phyloP scores from a whole-genome alignment of 2,329 filamentous ascomycete genomes.

The Neonectria hederae region DNA sequence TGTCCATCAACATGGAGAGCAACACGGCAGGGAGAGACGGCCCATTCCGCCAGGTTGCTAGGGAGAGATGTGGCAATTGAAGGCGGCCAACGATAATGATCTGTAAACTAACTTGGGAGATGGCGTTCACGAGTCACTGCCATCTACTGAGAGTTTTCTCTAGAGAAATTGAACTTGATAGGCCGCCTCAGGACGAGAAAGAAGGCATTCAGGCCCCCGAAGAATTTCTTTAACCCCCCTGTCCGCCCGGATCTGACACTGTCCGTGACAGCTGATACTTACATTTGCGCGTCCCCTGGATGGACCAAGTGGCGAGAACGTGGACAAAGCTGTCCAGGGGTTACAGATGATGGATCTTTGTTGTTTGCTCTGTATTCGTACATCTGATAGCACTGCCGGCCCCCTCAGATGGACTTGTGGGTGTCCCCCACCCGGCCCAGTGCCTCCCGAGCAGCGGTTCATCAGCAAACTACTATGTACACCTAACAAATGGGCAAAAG shows the following conservation, averaged over 20 bases:
- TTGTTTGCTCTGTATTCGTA: conserved; percentile 16
- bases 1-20: conserved; percentile 13
- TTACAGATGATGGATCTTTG: conserved; percentile 20
- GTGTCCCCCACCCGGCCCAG: conserved; percentile 27
- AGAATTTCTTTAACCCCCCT: conserved; percentile 22
- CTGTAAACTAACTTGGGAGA: not conserved
- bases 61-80: conserved; percentile 18
- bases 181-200: not conserved
- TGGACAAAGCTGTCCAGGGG: conserved; percentile 3
- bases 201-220: not conserved
- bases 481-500: conserved; percentile 17
- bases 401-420: not conserved
- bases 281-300: conserved; percentile 34
- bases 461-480: conserved; percentile 9
- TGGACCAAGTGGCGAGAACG: conserved; percentile 33
- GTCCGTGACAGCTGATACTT: conserved; percentile 38
- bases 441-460: conserved; percentile 25
- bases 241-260: conserved; percentile 24
- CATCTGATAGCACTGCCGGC: conserved; percentile 17
- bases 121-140: not conserved
- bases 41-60: not conserved
- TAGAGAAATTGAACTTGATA: conserved; percentile 3
- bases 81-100: conserved; percentile 7
- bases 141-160: not conserved
- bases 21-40: conserved; percentile 10